Evolutionary conservation across 257 asterid species (phyloP), one percentile per base, ranked within the genome.

Genomic region (Lavandula angustifolia): DNA sequence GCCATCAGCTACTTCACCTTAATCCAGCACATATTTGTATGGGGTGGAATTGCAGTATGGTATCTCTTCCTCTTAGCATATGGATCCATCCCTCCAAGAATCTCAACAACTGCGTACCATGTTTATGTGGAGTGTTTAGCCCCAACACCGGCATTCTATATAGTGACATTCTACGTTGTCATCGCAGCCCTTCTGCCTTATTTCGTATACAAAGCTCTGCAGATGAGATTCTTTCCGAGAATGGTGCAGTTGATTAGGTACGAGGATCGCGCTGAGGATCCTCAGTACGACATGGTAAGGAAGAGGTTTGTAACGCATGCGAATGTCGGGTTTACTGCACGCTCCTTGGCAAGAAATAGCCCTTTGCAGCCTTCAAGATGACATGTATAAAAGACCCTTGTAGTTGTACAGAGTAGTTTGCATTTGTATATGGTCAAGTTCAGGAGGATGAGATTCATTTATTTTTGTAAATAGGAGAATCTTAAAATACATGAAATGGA

Each of bases 261-360:
- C 33, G 94, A 94, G 81, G 95, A 97, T 0, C 75, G 70, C 7
- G 7, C 73, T 0, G 95, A 88, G 14, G 97, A 87, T 41, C 91
- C 91, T 0, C 95, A 80, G 35, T 89, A 71, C 56, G 64, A 76
- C n/a, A 53, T 82, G 81, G 86, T 87, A 62, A 74, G 97, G 38
- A 89, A 90, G 72, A 86, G 95, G 60, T 92, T 97, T 1, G 86
- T 86, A 34, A 71, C 86, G 32, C 75, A 82, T 29, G 83, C 85
- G 0, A 89, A 96, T 1, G 97, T 92, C 2, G 99, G 99, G 7
- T 81, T 80, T 38, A 92, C 97, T 7, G 99, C 99, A 3, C 95
- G 99, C 9, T 94, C 99, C 7, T 44, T 94, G 80, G 92, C 92
- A 9, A 65, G 91, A 57, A 83, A 84, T 10, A 82, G 78, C 50